Conservation (phyloP, 2,329 filamentous ascomycete genomes). For the Echinosphaeria canescens region DNA sequence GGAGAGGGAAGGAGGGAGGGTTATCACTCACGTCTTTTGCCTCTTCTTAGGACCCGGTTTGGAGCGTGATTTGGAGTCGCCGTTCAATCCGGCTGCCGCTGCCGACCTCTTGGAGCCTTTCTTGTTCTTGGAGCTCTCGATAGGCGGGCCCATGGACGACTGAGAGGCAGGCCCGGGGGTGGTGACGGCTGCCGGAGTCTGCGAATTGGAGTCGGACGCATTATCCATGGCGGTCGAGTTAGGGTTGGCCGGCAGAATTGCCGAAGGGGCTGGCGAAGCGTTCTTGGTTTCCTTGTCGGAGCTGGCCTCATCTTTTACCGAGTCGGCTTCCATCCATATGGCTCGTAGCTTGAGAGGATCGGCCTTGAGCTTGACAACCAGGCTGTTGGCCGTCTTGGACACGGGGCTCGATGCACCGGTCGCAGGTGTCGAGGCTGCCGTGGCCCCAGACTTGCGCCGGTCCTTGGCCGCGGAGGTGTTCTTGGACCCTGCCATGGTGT, state of each 20-base stretch:
- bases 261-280: slow-evolving; percentile 21
- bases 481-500: slow-evolving; percentile 13
- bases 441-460: slow-evolving; percentile 14
- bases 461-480: slow-evolving; percentile 17
- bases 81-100: slow-evolving; percentile 25
- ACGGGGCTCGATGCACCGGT: slow-evolving; percentile 7
- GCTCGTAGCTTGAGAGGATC: slow-evolving; percentile 25
- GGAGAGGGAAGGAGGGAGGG: slow-evolving; percentile 1
- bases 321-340: slow-evolving; percentile 19
- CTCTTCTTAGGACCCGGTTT: slow-evolving; percentile 97
- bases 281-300: slow-evolving; percentile 15
- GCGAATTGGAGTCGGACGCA: slow-evolving; percentile 34
- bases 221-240: slow-evolving; percentile 30
- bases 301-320: slow-evolving; percentile 3
- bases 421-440: slow-evolving; percentile 2
- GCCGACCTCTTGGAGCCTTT: slow-evolving; percentile 54
- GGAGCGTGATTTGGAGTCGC: slow-evolving; percentile 52
- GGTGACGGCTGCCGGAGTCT: slow-evolving; percentile 32
- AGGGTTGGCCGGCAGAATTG: slow-evolving; percentile 15
- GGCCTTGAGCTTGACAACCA: slow-evolving; percentile 30
- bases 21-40: slow-evolving; percentile 68
- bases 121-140: slow-evolving; percentile 50
- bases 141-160: slow-evolving; percentile 34
- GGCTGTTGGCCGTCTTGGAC: slow-evolving; percentile 1
- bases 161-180: slow-evolving; percentile 27